These are phyloP conservation scores for Hericium coralloides DNA, from an alignment of 768 basidiomycete genomes.

Conservation along the genomic window DNA sequence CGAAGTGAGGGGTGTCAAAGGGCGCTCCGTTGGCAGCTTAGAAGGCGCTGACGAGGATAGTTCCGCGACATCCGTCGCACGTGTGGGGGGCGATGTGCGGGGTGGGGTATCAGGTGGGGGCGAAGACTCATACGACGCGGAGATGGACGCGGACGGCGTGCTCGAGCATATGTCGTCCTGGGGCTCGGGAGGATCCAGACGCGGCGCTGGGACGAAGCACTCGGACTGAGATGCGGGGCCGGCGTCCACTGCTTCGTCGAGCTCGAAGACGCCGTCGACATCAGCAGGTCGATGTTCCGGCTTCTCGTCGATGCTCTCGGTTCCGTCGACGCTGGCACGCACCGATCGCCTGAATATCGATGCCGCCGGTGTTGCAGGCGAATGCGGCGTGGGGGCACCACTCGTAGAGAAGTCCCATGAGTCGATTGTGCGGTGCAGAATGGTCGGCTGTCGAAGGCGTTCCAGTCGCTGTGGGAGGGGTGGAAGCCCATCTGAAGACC, in stretches of 20 bases:
- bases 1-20: background rate
- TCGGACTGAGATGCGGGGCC: background rate
- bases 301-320: background rate
- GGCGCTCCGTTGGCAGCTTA: background rate
- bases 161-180: background rate
- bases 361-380: background rate
- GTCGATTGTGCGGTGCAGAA: constrained; percentile 47
- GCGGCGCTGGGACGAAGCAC: too few species aligned
- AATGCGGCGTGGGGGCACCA: background rate
- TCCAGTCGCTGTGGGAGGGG: constrained; percentile 70
- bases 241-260: background rate
- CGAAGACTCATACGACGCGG: background rate
- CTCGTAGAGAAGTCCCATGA: constrained; percentile 73
- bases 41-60: background rate
- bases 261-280: background rate
- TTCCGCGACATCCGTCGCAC: background rate
- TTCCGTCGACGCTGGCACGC: background rate
- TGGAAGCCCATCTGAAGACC: constrained; percentile 48
- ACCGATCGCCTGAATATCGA: background rate
- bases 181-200: background rate
- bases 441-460: constrained; percentile 35
- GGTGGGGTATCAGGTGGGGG: background rate
- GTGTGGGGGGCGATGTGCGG: background rate
- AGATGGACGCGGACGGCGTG: background rate
- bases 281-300: background rate